Base-by-base conservation (phyloP, 768 basidiomycete genomes). In the Termitomyces sp. region DNA sequence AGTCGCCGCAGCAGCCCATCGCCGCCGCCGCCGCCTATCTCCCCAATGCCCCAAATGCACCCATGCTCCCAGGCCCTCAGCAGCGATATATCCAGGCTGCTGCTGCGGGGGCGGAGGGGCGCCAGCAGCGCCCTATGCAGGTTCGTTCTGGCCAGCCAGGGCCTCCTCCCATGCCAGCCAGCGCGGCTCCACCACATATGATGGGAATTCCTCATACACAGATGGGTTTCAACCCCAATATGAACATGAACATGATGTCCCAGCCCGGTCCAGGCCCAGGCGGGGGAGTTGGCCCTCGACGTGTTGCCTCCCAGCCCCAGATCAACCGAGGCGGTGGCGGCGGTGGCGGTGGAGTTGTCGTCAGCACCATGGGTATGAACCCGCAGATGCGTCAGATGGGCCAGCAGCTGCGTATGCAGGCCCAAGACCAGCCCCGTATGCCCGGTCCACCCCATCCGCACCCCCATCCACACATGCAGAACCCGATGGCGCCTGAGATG, bases 221-320 rank as follows among this genome's bases (percentile, higher is more conserved):
- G 37, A 39, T 39, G 37, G 68, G 76, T 21, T 81, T 80, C 64
- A 69, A 73, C 53, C 68, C 69, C 44, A 68, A 63, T 59, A 75
- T 81, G 70, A 35, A 35, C 34, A 72, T 67, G 63, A 74, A 70
- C 59, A 17, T 37, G 0, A 34, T 34, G 34, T 34, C 34, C 12
- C 71, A 69, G 39, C 70, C n/a, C 10, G 37, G 39, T 3, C 66
- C 55, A 4, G 70, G 68, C 59, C 35, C 35, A 16, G 35, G 35
- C 34, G 34, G 34, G 3, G 34, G 34, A 3, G 34, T 14, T 66
- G 44, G 63, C 59, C 67, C 79, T 45, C 80, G 86, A 56, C 80
- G 86, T 64, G 78, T 77, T n/a, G 70, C 74, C 57, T 82, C 85
- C 21, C 85, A 87, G 68, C 78, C 83, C 5, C 76, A 79, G 59